Evolutionary conservation across 2,329 filamentous ascomycete genomes (phyloP).

Genomic region (Claviceps humidiphila): DNA sequence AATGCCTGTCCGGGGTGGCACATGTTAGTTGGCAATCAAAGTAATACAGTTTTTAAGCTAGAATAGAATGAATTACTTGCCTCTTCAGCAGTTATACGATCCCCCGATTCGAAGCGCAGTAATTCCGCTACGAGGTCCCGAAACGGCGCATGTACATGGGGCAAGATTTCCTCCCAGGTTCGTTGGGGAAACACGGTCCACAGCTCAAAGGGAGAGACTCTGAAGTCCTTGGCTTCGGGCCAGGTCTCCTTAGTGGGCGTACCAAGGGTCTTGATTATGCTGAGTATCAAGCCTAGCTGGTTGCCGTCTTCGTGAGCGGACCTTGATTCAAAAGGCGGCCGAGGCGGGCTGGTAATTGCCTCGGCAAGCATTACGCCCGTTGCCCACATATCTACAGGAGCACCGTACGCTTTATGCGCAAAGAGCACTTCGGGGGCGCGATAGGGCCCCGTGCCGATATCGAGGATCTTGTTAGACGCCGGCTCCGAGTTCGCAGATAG

Average conservation of each 20-base stretch:
- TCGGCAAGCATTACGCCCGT: constrained; percentile 77
- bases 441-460: constrained; percentile 88
- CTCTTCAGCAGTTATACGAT: constrained; percentile 50
- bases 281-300: constrained; percentile 79
- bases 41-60: not conserved
- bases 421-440: constrained; percentile 84
- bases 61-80: constrained; percentile 12
- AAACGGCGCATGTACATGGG: constrained; percentile 41
- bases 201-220: constrained; percentile 75
- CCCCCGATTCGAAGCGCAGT: constrained; percentile 55
- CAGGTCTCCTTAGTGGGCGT: constrained; percentile 70
- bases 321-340: constrained; percentile 71
- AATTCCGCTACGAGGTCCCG: constrained; percentile 53
- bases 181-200: constrained; percentile 61
- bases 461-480: constrained; percentile 62
- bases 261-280: constrained; percentile 83
- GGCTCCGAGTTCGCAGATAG: constrained; percentile 49
- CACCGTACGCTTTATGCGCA: constrained; percentile 59
- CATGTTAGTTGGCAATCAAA: not conserved
- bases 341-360: constrained; percentile 39
- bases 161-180: constrained; percentile 58
- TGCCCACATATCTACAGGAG: constrained; percentile 77
- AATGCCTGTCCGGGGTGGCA: constrained; percentile 10
- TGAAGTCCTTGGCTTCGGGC: constrained; percentile 62
- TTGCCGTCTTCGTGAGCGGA: constrained; percentile 64